Percentiles rank a stretch among this genome's conserved stretches.
phyloP scores from a whole-genome alignment of 805 yeast genomes.

The Zygoascus flipseniorum region DNA sequence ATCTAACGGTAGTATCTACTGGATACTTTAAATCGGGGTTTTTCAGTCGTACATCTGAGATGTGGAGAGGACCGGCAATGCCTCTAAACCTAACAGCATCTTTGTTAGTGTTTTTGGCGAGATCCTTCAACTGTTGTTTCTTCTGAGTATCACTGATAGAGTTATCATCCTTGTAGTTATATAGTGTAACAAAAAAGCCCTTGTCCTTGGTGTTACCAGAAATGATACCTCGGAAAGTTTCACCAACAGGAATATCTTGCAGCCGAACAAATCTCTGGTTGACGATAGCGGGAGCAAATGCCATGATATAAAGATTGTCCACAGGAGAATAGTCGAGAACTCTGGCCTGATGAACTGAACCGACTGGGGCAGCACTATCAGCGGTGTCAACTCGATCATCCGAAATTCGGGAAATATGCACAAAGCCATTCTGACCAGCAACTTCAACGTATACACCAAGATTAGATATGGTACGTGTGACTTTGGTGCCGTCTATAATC shows the following conservation, averaged over 20 bases:
- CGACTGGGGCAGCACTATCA: constrained; percentile 30
- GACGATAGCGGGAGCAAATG: constrained; percentile 59
- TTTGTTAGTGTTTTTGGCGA: neutral
- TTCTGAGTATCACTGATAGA: neutral
- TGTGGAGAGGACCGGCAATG: constrained; percentile 61
- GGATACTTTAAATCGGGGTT: constrained; percentile 92
- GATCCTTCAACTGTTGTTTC: neutral
- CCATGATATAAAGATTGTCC: constrained; percentile 60
- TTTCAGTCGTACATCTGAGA: constrained; percentile 74
- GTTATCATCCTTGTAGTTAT: neutral
- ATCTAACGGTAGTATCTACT: constrained; percentile 66
- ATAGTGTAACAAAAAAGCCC: constrained; percentile 20
- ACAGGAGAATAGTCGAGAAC: constrained; percentile 58
- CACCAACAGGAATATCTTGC: constrained; percentile 73
- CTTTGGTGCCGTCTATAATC: constrained; percentile 39
- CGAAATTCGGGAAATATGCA: constrained; percentile 61
- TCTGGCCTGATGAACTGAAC: constrained; percentile 68
- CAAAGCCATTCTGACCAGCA: constrained; percentile 60
- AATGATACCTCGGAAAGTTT: constrained; percentile 38
- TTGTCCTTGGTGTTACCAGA: constrained; percentile 30
- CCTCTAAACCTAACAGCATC: constrained; percentile 58
- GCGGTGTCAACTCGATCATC: constrained; percentile 32
- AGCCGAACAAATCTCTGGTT: constrained; percentile 57
- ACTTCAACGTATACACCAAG: constrained; percentile 34
- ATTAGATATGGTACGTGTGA: constrained; percentile 41